Conservation (phyloP, 2,329 filamentous ascomycete species). For the Cercospora sp. region DNA sequence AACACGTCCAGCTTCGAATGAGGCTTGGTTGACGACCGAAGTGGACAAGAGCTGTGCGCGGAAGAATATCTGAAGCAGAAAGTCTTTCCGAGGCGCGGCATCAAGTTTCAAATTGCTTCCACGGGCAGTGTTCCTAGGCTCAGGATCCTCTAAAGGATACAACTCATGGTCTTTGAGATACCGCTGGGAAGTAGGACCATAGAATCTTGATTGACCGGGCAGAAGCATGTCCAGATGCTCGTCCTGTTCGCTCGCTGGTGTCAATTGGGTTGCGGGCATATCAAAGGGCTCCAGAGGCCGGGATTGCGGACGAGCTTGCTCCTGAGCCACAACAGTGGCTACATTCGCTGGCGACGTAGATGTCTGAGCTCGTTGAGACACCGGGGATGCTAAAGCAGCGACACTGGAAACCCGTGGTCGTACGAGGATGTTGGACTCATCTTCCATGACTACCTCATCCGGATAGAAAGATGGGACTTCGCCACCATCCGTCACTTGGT, state of each 20-base stretch:
- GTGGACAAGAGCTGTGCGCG: neutral
- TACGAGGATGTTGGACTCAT: neutral
- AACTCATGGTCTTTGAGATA: neutral
- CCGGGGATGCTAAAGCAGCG: neutral
- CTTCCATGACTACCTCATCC: neutral
- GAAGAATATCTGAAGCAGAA: neutral
- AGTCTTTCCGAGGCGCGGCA: neutral
- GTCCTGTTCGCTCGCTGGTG: neutral
- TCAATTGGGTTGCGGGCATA: neutral
- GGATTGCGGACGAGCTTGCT: neutral
- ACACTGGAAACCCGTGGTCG: neutral
- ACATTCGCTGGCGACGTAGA: neutral
- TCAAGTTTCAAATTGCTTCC: neutral
- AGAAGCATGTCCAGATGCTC: neutral
- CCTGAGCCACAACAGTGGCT: neutral
- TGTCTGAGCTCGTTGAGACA: neutral
- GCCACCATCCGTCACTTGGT: neutral
- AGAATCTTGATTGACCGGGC: neutral
- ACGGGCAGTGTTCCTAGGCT: neutral
- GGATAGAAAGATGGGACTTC: neutral
- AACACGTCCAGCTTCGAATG: neutral
- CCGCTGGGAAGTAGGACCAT: neutral
- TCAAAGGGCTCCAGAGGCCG: neutral
- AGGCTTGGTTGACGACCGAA: neutral
- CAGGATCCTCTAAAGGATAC: neutral